These are phyloP conservation scores for Colletotrichum lindemuthianum DNA, from an alignment of 2,329 filamentous ascomycete genomes.

Conservation along the genomic window DNA sequence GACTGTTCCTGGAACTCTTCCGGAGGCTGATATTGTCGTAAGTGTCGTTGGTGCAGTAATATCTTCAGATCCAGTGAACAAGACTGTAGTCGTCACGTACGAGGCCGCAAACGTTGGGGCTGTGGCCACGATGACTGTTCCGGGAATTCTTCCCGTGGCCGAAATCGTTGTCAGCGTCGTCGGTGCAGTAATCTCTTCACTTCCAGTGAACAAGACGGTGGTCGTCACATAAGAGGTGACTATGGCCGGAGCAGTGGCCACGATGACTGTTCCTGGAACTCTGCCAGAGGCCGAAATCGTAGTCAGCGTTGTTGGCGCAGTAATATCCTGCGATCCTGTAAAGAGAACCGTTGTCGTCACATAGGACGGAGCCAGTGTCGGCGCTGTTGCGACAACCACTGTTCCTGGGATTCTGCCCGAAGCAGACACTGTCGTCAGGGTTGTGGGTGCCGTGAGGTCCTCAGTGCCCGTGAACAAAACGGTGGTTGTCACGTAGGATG, in stretches of 20 bases:
- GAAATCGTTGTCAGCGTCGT: neutral
- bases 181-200: neutral
- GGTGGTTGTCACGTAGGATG: constrained; percentile 7
- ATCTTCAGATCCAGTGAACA: neutral
- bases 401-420: constrained; percentile 21
- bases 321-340: neutral
- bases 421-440: constrained; percentile 11
- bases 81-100: neutral
- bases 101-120: neutral
- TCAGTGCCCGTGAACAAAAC: constrained; percentile 3
- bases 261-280: neutral
- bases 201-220: neutral
- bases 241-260: constrained; percentile 2
- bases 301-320: constrained; percentile 3
- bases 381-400: constrained; percentile 10
- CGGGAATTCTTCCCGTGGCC: neutral
- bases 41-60: neutral
- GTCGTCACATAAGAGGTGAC: neutral
- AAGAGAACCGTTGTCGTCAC: constrained; percentile 20
- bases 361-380: constrained; percentile 1
- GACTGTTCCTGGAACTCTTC: neutral
- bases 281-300: constrained; percentile 20
- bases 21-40: neutral
- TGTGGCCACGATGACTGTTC: constrained; percentile 17
- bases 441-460: neutral